These are phyloP conservation scores for Populus hybrid DNA, from an alignment of 441 rosid species.

Conservation along the genomic window DNA sequence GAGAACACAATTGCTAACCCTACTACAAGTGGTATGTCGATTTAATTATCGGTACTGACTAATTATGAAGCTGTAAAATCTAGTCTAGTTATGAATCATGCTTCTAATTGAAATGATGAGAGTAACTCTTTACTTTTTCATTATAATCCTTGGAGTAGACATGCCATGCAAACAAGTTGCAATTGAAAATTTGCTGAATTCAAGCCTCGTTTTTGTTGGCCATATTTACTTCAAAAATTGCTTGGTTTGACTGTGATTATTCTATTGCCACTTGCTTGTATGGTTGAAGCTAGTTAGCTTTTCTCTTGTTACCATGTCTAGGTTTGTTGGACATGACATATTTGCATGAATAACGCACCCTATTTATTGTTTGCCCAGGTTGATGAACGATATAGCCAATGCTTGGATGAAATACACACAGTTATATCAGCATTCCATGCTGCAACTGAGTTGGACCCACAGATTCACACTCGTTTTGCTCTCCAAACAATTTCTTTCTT, in stretches of 20 bases:
- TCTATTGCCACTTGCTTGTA: neutral
- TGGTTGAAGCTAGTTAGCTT: neutral
- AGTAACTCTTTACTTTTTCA: neutral
- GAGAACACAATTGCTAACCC: constrained; percentile 58
- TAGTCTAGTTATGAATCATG: neutral
- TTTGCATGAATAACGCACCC: neutral
- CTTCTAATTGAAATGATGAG: neutral
- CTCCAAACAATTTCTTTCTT: constrained; percentile 62
- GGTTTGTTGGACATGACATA: neutral
- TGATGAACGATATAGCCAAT: constrained; percentile 74
- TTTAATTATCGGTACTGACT: constrained; percentile 5
- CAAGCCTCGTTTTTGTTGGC: neutral
- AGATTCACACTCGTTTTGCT: constrained; percentile 68
- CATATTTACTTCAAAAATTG: neutral
- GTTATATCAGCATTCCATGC: constrained; percentile 91
- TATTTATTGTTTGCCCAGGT: constrained; percentile 43
- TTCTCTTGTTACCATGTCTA: neutral
- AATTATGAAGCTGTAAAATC: neutral
- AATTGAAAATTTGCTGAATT: neutral
- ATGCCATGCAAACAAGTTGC: neutral
- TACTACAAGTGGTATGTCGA: constrained; percentile 68
- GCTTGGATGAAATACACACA: constrained; percentile 83
- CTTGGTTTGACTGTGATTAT: too few species aligned
- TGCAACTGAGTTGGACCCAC: constrained; percentile 82
- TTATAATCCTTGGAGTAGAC: neutral